Percentiles rank a stretch among this genome's conserved stretches.
Conservation (phyloP, 805 yeast species). For the Limtongia smithiae region DNA sequence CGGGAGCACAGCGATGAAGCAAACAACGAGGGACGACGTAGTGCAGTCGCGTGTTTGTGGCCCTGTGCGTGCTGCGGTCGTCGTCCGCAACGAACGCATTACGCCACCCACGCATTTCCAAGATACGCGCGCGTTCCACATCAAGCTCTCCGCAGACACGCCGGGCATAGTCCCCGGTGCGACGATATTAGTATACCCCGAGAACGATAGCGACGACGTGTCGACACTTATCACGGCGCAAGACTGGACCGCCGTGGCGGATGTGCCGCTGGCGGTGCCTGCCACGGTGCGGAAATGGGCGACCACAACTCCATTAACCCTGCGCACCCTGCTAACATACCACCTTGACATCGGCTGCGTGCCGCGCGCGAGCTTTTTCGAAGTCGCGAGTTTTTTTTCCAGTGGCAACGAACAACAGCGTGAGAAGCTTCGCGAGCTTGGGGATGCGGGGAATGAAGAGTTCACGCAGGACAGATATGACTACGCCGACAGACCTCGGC, state of each 20-base stretch:
- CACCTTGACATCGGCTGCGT: slow-evolving; percentile 80
- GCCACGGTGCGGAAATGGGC: slow-evolving; percentile 39
- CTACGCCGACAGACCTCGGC: slow-evolving; percentile 88
- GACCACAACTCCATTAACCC: slow-evolving; percentile 63
- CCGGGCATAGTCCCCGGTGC: slow-evolving; percentile 64
- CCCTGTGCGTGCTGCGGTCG: slow-evolving; percentile 42
- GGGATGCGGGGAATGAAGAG: slow-evolving; percentile 55
- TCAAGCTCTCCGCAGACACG: slow-evolving; percentile 34
- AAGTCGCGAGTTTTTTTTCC: slow-evolving; percentile 69
- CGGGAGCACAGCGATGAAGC: too few relatives aligned
- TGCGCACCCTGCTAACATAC: slow-evolving; percentile 67
- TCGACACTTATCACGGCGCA: slow-evolving; percentile 62
- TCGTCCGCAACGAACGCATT: slow-evolving; percentile 54
- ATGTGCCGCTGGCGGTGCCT: slow-evolving; percentile 46
- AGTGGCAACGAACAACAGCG: slow-evolving; percentile 62
- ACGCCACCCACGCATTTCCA: slow-evolving; percentile 78
- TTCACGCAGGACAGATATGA: slow-evolving; percentile 72
- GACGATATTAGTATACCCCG: slow-evolving; percentile 70
- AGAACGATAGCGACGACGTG: slow-evolving; percentile 63
- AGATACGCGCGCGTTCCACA: slow-evolving; percentile 68
- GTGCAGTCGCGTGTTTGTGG: too few relatives aligned
- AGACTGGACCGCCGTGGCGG: slow-evolving; percentile 71
- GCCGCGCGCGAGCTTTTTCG: slow-evolving; percentile 81
- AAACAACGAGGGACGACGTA: too few relatives aligned
- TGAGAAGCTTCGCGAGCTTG: slow-evolving; percentile 73